phyloP scores from a whole-genome alignment of 768 basidiomycete species.

The Podaxis sp. region DNA sequence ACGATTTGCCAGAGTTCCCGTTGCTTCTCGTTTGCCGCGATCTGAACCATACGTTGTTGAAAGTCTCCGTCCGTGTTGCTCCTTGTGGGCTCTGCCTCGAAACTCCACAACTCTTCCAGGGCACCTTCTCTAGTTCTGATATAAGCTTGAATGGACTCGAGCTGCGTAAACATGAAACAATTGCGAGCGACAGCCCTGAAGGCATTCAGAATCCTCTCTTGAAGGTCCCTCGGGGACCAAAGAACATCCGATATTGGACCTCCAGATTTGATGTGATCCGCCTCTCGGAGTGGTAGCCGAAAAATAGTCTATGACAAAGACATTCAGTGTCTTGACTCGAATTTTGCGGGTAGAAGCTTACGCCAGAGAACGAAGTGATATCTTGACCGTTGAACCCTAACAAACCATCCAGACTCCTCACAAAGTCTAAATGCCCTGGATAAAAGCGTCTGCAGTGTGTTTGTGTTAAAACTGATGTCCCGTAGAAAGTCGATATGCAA shows the following conservation, averaged over 20 bases:
- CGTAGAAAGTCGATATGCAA: neutral
- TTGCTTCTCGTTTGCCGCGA: neutral
- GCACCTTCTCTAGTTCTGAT: neutral
- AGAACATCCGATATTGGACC: neutral
- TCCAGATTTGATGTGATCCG: neutral
- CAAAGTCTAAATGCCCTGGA: slow-evolving; percentile 33
- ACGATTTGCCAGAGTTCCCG: neutral
- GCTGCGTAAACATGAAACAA: slow-evolving; percentile 5
- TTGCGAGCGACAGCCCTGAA: slow-evolving; percentile 1
- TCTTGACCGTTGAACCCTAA: slow-evolving; percentile 21
- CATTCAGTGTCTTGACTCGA: neutral
- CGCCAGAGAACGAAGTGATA: neutral
- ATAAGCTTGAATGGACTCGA: slow-evolving; percentile 2
- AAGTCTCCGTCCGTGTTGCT: neutral
- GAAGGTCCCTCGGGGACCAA: neutral
- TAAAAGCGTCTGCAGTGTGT: slow-evolving; percentile 26
- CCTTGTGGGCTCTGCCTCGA: neutral
- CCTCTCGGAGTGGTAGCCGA: neutral
- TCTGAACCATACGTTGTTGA: slow-evolving; percentile 1
- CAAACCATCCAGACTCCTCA: slow-evolving; percentile 30
- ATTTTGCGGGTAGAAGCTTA: neutral
- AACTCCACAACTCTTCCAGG: neutral
- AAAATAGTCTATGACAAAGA: neutral
- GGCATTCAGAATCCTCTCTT: neutral
- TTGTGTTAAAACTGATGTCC: neutral